Evolutionary conservation across 441 rosid species (phyloP), one percentile per base, ranked within the genome.

Genomic region (Manihot esculenta): DNA sequence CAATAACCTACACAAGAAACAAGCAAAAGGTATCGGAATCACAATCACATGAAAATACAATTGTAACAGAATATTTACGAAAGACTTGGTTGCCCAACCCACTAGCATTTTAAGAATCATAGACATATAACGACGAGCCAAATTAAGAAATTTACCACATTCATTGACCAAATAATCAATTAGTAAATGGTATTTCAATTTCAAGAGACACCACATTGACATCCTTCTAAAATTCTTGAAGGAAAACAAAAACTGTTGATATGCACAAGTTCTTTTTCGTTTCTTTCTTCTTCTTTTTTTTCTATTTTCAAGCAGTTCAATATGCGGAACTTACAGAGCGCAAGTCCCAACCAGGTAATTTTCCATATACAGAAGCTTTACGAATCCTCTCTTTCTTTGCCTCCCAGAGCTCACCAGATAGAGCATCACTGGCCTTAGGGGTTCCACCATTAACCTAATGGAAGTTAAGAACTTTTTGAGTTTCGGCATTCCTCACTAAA

Each of bases 361-460:
- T 96, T 64, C 98, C 98, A 82, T 83, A 84, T 23, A 78, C 78
- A 14, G 99, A 96, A 87, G 80, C 86, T 81, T 87, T 89, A 44
- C 92, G 87, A 72, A 93, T 90, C 80, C 98, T 86, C 74, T 89
- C 86, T 83, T 80, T 93, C 89, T 91, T 96, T 55, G 67, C 77
- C 67, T 82, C 94, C 98, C 99, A 96, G 64, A 91, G 90, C 77
- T 96, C 98, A 71, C 98, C 96, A 56, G 97, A 87, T 72, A 96
- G 84, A 60, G 99, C 93, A 83, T 96, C 99, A 73, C 89, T 87
- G 70, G 90, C 96, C 79, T 84, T 89, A 48, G 93, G 91, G 62
- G 53, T 76, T 65, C 91, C 87, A 74, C 98, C 99, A 88, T 83
- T 85, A 70, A 80, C 90, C 99, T 95, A 74, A 79, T 55, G 27